These are phyloP conservation scores for Gaultheria prostrata DNA, from an alignment of 148 eudicot species.

Conservation along the genomic window DNA sequence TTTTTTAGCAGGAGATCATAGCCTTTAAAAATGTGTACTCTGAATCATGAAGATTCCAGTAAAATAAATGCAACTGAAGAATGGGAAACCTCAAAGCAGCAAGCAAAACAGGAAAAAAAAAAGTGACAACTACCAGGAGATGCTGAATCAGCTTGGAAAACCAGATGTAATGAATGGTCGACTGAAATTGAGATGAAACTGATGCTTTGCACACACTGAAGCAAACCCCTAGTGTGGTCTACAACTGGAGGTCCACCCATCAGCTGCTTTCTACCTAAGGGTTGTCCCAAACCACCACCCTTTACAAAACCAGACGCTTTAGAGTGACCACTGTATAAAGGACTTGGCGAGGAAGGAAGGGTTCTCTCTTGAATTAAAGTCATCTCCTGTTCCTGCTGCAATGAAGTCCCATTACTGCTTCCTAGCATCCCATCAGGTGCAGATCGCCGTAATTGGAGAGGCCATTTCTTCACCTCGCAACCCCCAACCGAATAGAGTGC, in stretches of 20 bases:
- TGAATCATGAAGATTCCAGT: neutral
- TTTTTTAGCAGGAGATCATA: neutral
- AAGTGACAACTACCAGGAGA: constrained; percentile 48
- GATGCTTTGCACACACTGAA: constrained; percentile 92
- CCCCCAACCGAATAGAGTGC: constrained; percentile 89
- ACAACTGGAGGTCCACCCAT: constrained; percentile 59
- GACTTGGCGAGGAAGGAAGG: constrained; percentile 72
- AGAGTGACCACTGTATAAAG: constrained; percentile 68
- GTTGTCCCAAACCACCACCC: constrained; percentile 82
- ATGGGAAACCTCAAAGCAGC: neutral
- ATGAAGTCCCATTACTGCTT: constrained; percentile 61
- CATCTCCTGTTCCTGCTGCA: constrained; percentile 91
- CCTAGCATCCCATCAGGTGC: constrained; percentile 71
- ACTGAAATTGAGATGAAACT: constrained; percentile 75
- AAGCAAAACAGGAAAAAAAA: neutral
- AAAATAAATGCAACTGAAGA: constrained; percentile 4
- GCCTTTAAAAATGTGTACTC: neutral
- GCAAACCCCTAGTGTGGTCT: constrained; percentile 78
- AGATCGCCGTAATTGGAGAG: constrained; percentile 79
- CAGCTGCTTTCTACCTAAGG: constrained; percentile 64
- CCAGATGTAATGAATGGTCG: constrained; percentile 85
- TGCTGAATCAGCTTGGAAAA: constrained; percentile 70
- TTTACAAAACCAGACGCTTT: constrained; percentile 71
- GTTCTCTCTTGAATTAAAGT: constrained; percentile 61
- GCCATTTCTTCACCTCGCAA: constrained; percentile 91